Conservation (phyloP, 2,329 filamentous ascomycete genomes). For the Chrysoporthe austroafricana region DNA sequence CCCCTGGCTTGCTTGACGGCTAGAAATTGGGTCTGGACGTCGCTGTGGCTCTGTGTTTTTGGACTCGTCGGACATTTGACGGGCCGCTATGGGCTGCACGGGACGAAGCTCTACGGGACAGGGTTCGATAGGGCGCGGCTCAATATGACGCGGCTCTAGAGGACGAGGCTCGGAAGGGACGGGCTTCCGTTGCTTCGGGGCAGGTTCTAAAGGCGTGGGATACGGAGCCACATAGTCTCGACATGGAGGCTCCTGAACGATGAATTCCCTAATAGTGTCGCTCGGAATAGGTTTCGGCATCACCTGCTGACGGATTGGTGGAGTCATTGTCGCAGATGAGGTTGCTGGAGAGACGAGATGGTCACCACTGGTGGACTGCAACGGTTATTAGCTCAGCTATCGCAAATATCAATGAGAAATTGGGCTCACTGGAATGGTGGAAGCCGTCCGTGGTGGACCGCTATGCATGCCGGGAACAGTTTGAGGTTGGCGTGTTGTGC, state of each 20-base stretch:
- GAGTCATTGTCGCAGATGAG: constrained; percentile 1
- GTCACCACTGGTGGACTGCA: constrained; percentile 2
- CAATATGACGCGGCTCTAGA: background rate
- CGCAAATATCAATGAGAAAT: background rate
- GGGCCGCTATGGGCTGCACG: background rate
- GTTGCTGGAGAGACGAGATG: constrained; percentile 6
- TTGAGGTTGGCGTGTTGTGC: background rate
- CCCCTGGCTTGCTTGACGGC: background rate
- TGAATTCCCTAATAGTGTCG: constrained; percentile 9
- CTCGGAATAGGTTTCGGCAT: constrained; percentile 8
- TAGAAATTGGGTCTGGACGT: background rate
- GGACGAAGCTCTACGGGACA: background rate
- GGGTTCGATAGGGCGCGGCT: background rate
- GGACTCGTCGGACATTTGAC: background rate
- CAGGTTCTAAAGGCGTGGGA: constrained; percentile 11
- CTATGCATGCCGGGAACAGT: background rate
- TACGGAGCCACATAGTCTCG: constrained; percentile 11
- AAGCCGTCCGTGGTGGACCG: background rate
- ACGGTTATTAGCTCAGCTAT: background rate
- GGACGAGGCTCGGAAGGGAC: constrained; percentile 10
- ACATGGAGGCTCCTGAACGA: constrained; percentile 1
- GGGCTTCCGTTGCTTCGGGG: background rate
- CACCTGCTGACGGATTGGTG: constrained; percentile 4
- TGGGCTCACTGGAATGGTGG: background rate
- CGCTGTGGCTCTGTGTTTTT: background rate